These are phyloP conservation scores for Paramarasmius palmivorus DNA, from an alignment of 1,284 basidiomycete species.

Conservation along the genomic window DNA sequence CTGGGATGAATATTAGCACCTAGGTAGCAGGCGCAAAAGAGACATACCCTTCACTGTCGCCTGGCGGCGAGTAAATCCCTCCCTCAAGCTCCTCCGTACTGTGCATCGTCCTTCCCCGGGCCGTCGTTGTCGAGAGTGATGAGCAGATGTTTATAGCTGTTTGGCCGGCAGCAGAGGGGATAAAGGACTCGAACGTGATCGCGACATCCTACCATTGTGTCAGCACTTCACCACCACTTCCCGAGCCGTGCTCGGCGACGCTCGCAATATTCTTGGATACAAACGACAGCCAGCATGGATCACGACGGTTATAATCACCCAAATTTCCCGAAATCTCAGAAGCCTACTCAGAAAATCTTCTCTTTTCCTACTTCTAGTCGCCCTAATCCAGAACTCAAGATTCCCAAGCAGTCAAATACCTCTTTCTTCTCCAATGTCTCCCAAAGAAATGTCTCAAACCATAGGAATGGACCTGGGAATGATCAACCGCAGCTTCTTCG, in stretches of 20 bases:
- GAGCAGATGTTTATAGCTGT: not conserved
- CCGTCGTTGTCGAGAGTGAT: no score
- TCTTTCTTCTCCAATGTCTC: not conserved
- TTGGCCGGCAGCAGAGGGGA: not conserved
- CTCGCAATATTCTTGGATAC: no score
- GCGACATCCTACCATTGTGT: no score
- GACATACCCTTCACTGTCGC: slow-evolving; percentile 12
- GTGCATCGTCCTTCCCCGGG: not conserved
- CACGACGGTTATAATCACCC: not conserved
- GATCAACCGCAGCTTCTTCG: not conserved
- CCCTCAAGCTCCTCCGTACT: no score
- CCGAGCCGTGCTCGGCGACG: no score
- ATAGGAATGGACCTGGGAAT: not conserved
- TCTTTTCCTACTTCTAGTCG: slow-evolving; percentile 1
- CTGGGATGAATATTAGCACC: not conserved
- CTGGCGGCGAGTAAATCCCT: slow-evolving; percentile 12
- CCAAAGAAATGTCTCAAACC: not conserved
- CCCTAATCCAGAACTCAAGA: not conserved
- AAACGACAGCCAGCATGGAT: not conserved
- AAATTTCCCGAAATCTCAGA: not conserved
- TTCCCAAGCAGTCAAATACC: not conserved
- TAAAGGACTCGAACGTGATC: not conserved
- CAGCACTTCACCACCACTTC: no score
- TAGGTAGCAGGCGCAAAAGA: not conserved
- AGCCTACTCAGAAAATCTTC: slow-evolving; percentile 2